Conservation (phyloP, 495 filamentous ascomycete genomes). For the Xylaria sp. region DNA sequence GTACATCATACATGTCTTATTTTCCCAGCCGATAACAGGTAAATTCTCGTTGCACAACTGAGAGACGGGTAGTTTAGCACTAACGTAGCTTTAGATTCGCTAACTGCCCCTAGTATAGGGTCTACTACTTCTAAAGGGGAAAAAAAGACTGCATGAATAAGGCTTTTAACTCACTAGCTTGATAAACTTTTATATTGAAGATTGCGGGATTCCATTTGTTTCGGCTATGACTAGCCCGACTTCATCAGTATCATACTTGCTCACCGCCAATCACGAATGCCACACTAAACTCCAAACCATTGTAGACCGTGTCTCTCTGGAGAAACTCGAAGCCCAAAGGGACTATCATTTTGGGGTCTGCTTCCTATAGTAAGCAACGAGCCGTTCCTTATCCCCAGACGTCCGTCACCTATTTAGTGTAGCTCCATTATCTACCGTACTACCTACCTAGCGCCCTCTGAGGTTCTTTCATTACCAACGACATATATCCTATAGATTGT, state of each 20-base stretch:
- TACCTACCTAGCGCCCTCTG: neutral
- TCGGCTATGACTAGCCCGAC: conserved; percentile 9
- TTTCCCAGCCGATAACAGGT: conserved; percentile 1
- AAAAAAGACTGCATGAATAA: neutral
- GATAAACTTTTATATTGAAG: conserved; percentile 4
- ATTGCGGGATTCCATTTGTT: neutral
- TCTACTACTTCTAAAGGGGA: neutral
- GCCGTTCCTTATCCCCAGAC: neutral
- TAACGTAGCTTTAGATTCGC: conserved; percentile 9
- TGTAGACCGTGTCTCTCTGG: neutral
- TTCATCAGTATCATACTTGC: conserved; percentile 6
- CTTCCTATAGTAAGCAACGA: conserved; percentile 12
- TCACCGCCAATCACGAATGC: conserved; percentile 23
- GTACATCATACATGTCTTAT: conserved; percentile 8
- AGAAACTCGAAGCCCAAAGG: neutral
- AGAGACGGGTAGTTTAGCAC: neutral
- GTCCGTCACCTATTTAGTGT: neutral
- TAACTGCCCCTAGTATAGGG: neutral
- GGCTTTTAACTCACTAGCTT: conserved; percentile 1
- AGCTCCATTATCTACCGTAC: neutral
- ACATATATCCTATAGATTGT: conserved; percentile 9
- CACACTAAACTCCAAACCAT: conserved; percentile 12
- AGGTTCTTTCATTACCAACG: neutral
- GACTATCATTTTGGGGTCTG: neutral
- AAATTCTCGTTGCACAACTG: neutral